A percentile compares a stretch with the other conserved stretches of the same genome.
Evolutionary conservation across 2,329 filamentous ascomycete species (phyloP).

Genomic region (Botryotinia globosa): DNA sequence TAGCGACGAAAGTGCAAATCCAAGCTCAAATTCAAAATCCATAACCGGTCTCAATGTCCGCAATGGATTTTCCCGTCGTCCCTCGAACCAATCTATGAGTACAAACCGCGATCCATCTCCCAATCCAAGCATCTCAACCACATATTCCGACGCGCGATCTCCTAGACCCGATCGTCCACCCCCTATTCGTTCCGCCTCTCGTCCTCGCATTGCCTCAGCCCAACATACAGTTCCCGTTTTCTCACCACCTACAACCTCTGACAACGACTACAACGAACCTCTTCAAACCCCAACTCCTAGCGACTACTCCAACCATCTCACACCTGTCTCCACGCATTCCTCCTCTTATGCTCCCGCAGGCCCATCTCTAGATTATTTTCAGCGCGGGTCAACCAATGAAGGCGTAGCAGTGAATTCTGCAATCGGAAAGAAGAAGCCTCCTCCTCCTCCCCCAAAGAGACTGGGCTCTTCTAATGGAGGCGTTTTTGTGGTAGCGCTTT

Average conservation of each 20-base stretch:
- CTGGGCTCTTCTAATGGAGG: slow-evolving; percentile 46
- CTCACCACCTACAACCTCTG: slow-evolving; percentile 26
- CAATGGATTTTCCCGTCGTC: slow-evolving; percentile 44
- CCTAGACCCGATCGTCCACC: slow-evolving; percentile 9
- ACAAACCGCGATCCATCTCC: slow-evolving; percentile 21
- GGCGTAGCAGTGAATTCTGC: slow-evolving; percentile 44
- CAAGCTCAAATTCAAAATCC: slow-evolving; percentile 28
- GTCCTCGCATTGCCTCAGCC: slow-evolving; percentile 12
- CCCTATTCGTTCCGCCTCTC: slow-evolving; percentile 8
- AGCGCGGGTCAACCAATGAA: slow-evolving; percentile 29
- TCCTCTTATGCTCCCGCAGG: slow-evolving; percentile 34
- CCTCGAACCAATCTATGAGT: slow-evolving; percentile 41
- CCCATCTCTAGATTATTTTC: slow-evolving; percentile 37
- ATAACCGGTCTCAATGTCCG: slow-evolving; percentile 36
- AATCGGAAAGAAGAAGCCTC: slow-evolving; percentile 65
- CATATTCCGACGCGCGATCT: slow-evolving; percentile 27
- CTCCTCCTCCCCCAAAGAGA: slow-evolving; percentile 65
- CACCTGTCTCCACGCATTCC: slow-evolving; percentile 32
- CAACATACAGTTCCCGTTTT: slow-evolving; percentile 44
- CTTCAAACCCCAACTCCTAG: slow-evolving; percentile 23
- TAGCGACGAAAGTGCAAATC: slow-evolving; percentile 35
- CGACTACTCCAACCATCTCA: slow-evolving; percentile 32
- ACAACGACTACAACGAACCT: slow-evolving; percentile 22
- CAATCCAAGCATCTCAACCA: slow-evolving; percentile 25
- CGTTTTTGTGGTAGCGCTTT: slow-evolving; percentile 61